Percentiles rank a stretch among this genome's conserved stretches.
phyloP scores from a whole-genome alignment of 768 basidiomycete genomes.

The Naganishia vishniacii region DNA sequence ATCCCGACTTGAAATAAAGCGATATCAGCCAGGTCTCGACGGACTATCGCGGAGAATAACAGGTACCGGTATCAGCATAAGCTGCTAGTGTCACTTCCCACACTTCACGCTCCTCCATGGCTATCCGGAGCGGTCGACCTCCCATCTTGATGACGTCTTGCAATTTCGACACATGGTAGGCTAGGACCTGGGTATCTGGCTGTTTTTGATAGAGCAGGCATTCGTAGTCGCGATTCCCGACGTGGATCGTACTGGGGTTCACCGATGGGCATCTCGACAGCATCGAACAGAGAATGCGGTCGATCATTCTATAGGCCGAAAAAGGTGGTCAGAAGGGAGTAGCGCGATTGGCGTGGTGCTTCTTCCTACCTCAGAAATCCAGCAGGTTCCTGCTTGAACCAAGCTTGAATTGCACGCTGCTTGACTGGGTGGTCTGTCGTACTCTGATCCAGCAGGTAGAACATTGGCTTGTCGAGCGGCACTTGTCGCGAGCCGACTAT shows the following conservation, averaged over 20 bases:
- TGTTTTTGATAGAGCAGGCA: constrained; percentile 4
- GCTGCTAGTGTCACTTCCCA: not conserved
- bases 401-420: constrained; percentile 11
- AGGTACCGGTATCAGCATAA: constrained; percentile 10
- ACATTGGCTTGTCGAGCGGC: constrained; percentile 14
- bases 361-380: not conserved
- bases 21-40: not conserved
- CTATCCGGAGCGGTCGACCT: not conserved
- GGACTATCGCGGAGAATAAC: no score
- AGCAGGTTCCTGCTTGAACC: constrained; percentile 12
- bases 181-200: constrained; percentile 1
- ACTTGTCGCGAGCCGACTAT: not conserved
- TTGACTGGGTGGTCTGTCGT: not conserved
- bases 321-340: no score
- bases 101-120: constrained; percentile 9
- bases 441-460: constrained; percentile 6
- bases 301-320: constrained; percentile 5
- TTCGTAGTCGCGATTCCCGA: not conserved
- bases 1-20: not conserved
- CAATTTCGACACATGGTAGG: constrained; percentile 12
- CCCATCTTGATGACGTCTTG: constrained; percentile 10
- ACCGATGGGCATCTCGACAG: not conserved
- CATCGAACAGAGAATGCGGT: constrained; percentile 13
- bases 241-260: not conserved
- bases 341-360: no score